A percentile compares a stretch with the other conserved stretches of the same genome.
phyloP scores from a whole-genome alignment of 805 yeast genomes.

The Cyberlindnera maritima region DNA sequence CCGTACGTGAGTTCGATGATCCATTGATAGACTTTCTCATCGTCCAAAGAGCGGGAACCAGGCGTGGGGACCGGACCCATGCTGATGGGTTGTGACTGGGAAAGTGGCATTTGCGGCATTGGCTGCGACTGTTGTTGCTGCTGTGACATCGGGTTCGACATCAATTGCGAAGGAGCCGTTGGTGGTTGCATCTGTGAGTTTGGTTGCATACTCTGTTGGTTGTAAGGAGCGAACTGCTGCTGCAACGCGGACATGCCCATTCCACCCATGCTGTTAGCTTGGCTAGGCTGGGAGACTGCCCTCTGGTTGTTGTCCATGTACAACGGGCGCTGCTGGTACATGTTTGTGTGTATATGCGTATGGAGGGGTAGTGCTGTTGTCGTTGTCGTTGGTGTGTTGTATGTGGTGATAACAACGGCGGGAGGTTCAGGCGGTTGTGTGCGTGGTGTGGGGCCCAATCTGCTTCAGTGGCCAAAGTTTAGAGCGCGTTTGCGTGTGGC shows the following conservation, averaged over 20 bases:
- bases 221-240: constrained; percentile 22
- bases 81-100: constrained; percentile 10
- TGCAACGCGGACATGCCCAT: constrained; percentile 10
- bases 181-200: constrained; percentile 13
- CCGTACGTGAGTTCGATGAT: constrained; percentile 87
- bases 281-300: constrained; percentile 9
- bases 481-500: neutral
- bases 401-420: constrained; percentile 1
- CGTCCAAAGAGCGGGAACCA: constrained; percentile 51
- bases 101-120: constrained; percentile 3
- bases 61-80: constrained; percentile 4
- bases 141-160: constrained; percentile 3
- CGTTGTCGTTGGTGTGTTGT: neutral
- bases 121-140: constrained; percentile 13
- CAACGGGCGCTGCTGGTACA: constrained; percentile 22
- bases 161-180: constrained; percentile 9
- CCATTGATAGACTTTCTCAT: constrained; percentile 86
- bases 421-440: neutral
- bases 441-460: neutral
- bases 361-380: neutral
- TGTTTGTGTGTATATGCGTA: too few relatives aligned
- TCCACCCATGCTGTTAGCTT: constrained; percentile 6
- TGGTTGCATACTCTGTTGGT: constrained; percentile 7
- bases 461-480: neutral
- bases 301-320: constrained; percentile 19